Conservation (phyloP, 305 asterid genomes). For the Fraxinus albicans region DNA sequence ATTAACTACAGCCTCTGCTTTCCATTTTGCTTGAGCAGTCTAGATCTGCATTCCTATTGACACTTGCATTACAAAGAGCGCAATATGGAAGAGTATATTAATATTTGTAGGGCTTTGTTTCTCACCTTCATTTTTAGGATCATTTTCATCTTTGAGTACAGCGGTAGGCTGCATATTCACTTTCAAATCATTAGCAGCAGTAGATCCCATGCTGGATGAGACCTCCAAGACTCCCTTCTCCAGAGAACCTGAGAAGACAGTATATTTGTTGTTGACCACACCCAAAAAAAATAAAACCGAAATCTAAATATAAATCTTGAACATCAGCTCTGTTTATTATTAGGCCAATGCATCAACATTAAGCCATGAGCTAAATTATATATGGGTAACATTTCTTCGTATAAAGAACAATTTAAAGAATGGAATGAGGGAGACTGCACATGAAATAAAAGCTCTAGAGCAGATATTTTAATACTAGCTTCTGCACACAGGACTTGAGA, state of each 20-base stretch:
- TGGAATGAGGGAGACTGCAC: not conserved
- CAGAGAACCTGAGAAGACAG: slow-evolving; percentile 25
- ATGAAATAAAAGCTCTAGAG: not conserved
- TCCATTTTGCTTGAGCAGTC: not conserved
- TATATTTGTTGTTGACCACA: slow-evolving; percentile 6
- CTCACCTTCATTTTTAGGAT: slow-evolving; percentile 40
- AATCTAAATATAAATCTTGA: not conserved
- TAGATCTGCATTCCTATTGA: slow-evolving; percentile 1
- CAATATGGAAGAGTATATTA: not conserved
- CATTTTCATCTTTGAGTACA: slow-evolving; percentile 21
- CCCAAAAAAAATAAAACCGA: not conserved
- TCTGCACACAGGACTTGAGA: not conserved
- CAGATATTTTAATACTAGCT: not conserved
- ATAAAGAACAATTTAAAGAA: not conserved
- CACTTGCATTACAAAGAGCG: not conserved
- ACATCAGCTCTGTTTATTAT: not conserved
- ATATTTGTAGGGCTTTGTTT: slow-evolving; percentile 1
- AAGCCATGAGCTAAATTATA: not conserved
- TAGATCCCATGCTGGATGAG: slow-evolving; percentile 16
- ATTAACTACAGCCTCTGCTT: not conserved
- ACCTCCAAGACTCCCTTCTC: slow-evolving; percentile 23
- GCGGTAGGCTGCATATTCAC: slow-evolving; percentile 22
- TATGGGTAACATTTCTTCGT: not conserved
- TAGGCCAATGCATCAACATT: not conserved
- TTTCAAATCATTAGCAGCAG: slow-evolving; percentile 19